Percentiles rank a stretch among this genome's conserved stretches.
Conservation (phyloP, 192 early-diverging fungal genomes). For the Phlyctochytrium planicorne region DNA sequence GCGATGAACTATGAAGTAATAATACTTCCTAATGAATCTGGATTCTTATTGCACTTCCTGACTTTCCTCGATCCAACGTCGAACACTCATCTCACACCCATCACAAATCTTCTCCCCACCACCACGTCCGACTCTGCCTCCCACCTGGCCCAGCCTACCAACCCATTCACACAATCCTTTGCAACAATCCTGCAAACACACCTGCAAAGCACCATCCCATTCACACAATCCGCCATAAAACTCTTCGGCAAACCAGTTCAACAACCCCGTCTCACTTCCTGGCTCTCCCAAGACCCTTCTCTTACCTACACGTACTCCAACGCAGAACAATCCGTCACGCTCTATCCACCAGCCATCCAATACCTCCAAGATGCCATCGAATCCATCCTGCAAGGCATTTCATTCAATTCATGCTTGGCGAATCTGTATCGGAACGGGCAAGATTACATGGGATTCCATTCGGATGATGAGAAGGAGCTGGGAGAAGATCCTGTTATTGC, state of each 20-base stretch:
- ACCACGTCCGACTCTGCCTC: too few relatives aligned
- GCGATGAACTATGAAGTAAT: too few relatives aligned
- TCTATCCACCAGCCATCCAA: neutral
- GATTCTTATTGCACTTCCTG: too few relatives aligned
- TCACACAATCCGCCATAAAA: neutral
- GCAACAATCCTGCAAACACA: too few relatives aligned
- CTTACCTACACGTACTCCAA: conserved; percentile 3
- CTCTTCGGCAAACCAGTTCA: neutral
- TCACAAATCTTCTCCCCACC: too few relatives aligned
- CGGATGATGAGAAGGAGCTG: conserved; percentile 5
- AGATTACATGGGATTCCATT: conserved; percentile 4
- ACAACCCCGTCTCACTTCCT: neutral
- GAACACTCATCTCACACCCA: too few relatives aligned
- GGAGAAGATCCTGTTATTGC: neutral
- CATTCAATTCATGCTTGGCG: conserved; percentile 2
- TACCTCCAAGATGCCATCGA: neutral
- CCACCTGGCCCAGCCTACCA: too few relatives aligned
- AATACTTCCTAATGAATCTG: too few relatives aligned
- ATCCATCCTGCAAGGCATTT: neutral
- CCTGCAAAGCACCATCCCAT: too few relatives aligned
- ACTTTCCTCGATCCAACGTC: too few relatives aligned
- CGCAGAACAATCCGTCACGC: neutral
- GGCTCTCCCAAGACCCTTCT: neutral
- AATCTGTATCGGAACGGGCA: conserved; percentile 4
- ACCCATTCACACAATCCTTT: too few relatives aligned